These are phyloP conservation scores for Volvox africanus DNA, from an alignment of 139 green algal species.

Conservation along the genomic window DNA sequence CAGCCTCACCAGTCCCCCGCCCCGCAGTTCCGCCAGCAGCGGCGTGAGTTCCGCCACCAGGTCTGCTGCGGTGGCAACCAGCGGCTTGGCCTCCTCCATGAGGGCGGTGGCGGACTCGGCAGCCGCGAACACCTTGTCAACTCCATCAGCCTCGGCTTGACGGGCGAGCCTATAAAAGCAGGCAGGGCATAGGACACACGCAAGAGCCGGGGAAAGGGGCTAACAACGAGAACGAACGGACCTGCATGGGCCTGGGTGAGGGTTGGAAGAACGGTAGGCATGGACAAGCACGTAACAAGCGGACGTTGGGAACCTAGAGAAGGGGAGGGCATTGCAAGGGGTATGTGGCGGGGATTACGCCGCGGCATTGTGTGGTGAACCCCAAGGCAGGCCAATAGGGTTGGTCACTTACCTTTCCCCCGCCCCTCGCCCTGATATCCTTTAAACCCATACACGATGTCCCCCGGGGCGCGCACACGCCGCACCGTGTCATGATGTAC, in stretches of 20 bases:
- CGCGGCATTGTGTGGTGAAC: no score
- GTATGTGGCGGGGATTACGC: no score
- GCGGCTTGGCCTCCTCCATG: constrained; percentile 58
- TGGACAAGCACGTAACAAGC: not conserved
- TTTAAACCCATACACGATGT: not conserved
- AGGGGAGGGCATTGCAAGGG: no score
- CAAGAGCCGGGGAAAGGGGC: not conserved
- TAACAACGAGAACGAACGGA: not conserved
- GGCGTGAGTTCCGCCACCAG: constrained; percentile 77
- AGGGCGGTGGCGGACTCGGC: constrained; percentile 78
- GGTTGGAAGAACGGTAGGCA: not conserved
- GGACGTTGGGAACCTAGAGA: no score
- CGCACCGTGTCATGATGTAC: constrained; percentile 85
- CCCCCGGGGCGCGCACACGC: not conserved
- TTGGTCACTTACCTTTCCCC: not conserved
- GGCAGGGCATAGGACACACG: not conserved
- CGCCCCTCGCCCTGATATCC: not conserved
- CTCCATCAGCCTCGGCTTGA: constrained; percentile 89
- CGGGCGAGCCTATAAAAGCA: constrained; percentile 84
- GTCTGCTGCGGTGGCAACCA: constrained; percentile 54
- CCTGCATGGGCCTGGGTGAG: not conserved
- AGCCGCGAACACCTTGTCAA: constrained; percentile 86
- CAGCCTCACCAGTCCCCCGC: constrained; percentile 77
- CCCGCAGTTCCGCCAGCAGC: constrained; percentile 79
- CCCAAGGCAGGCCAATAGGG: no score